A percentile compares a stretch with the other conserved stretches of the same genome.
Conservation (phyloP, 2,329 filamentous ascomycete genomes). For the Fusarium albosuccineum region DNA sequence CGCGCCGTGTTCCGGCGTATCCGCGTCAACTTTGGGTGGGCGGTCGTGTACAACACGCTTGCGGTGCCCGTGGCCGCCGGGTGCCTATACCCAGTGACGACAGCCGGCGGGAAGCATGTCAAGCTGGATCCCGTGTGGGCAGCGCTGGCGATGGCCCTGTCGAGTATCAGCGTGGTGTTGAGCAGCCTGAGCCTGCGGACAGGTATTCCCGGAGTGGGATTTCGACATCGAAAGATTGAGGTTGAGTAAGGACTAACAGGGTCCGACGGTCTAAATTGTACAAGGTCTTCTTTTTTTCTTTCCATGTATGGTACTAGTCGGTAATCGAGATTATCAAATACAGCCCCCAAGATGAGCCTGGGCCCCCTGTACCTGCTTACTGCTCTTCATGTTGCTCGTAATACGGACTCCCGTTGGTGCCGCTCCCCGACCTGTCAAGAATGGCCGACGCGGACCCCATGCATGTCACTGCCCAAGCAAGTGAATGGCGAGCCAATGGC, state of each 20-base stretch:
- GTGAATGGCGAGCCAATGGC: constrained; percentile 21
- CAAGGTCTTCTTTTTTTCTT: no score
- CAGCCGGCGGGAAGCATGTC: constrained; percentile 65
- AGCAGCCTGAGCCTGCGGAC: constrained; percentile 81
- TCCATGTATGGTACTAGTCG: no score
- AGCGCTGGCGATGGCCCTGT: constrained; percentile 90
- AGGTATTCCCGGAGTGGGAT: constrained; percentile 59
- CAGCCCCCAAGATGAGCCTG: not conserved
- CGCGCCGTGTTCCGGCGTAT: constrained; percentile 81
- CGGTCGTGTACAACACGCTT: constrained; percentile 82
- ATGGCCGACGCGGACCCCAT: not conserved
- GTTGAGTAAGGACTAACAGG: constrained; percentile 13
- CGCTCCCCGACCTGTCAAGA: not conserved
- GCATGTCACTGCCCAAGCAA: constrained; percentile 9
- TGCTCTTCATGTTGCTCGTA: not conserved
- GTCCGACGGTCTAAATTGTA: not conserved
- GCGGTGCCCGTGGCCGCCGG: constrained; percentile 87
- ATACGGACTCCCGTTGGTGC: not conserved
- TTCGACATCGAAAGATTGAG: constrained; percentile 47
- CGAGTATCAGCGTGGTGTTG: constrained; percentile 87
- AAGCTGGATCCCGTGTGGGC: constrained; percentile 86
- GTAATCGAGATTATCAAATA: not conserved
- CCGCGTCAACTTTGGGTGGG: constrained; percentile 89
- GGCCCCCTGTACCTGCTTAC: not conserved
- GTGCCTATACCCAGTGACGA: constrained; percentile 73